Evolutionary conservation across 1,284 basidiomycete species (phyloP), one percentile per base, ranked within the genome.

Genomic region (Rhodofomes roseus): DNA sequence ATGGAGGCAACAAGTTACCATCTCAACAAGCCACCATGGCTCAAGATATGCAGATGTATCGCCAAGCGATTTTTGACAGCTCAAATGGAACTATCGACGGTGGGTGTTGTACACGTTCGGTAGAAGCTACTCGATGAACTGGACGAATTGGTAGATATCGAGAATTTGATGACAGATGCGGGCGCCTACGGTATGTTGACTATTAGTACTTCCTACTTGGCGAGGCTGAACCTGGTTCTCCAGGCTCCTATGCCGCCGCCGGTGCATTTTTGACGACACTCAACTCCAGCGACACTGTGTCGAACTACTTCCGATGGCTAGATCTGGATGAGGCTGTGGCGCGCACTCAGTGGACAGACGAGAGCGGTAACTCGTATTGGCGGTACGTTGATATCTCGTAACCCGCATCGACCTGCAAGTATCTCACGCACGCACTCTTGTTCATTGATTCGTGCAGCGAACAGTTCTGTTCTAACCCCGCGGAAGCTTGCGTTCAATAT

Each of bases 161-260:
- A 77, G 31, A 74, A 74, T 25, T 75, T 90, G 46, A 78, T 79
- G 50, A 77, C 80, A 8, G 76, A 78, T 59, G 67, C 81, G n/a
- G 86, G 82, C 27, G 83, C 82, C 39, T 90, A 88, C 72, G 89
- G 88, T 85, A 56, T 18, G 43, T 41, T 23, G 14, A 22, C 18
- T 1, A 34, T 14, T 14, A 29, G 25, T n/a, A 36, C 1, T 8
- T 11, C 25, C 18, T 0, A 16, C 27, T 27, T 58, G 44, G 31
- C 48, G 54, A 23, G 54, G 18, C 43, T 27, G 18, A 55, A 1
- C 60, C 55, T 37, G 23, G 36, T 46, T 34, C 41, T 37, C 41
- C 54, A 90, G 88, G 89, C 25, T 89, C 89, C 2, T 90, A 87
- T 65, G 77, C 83, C 6, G 83, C 83, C 7, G 84, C 89, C 11